Conservation (phyloP, 345 rosid species). For the Syzygium oleosum region DNA sequence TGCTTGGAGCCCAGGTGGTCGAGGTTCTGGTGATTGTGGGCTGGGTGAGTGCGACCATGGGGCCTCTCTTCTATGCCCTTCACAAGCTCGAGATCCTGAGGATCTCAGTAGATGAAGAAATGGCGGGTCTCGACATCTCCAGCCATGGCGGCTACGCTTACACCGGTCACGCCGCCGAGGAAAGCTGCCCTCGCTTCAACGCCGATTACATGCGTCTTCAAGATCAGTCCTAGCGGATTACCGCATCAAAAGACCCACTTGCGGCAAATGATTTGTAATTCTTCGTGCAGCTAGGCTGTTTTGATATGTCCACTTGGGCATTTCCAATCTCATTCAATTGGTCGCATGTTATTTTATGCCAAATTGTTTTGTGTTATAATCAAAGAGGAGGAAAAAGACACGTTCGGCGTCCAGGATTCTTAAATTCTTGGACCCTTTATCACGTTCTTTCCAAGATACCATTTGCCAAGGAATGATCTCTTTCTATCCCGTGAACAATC, state of each 20-base stretch:
- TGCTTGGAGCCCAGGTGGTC: constrained; percentile 36
- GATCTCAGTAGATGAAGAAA: constrained; percentile 37
- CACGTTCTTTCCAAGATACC: not conserved
- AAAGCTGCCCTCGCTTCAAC: constrained; percentile 22
- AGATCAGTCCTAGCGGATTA: constrained; percentile 4
- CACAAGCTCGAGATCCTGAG: constrained; percentile 33
- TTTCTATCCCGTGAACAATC: not conserved
- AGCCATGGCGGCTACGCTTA: constrained; percentile 56
- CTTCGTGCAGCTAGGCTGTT: too few species aligned
- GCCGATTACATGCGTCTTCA: constrained; percentile 24
- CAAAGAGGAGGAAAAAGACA: not conserved
- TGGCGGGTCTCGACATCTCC: constrained; percentile 52
- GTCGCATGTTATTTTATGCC: not conserved
- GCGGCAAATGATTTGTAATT: not conserved
- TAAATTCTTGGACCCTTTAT: not conserved
- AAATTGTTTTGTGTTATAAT: not conserved
- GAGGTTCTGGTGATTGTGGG: constrained; percentile 30
- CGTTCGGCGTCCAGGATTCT: not conserved
- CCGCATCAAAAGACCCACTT: not conserved
- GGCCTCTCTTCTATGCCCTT: constrained; percentile 42
- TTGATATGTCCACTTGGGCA: not conserved
- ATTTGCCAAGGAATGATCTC: not conserved
- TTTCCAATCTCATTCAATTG: not conserved
- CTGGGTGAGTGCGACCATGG: constrained; percentile 53
- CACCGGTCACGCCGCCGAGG: constrained; percentile 18